Percentiles rank a stretch among this genome's conserved stretches.
Conservation (phyloP, 2,329 filamentous ascomycete species). For the Xylariaceae sp. region DNA sequence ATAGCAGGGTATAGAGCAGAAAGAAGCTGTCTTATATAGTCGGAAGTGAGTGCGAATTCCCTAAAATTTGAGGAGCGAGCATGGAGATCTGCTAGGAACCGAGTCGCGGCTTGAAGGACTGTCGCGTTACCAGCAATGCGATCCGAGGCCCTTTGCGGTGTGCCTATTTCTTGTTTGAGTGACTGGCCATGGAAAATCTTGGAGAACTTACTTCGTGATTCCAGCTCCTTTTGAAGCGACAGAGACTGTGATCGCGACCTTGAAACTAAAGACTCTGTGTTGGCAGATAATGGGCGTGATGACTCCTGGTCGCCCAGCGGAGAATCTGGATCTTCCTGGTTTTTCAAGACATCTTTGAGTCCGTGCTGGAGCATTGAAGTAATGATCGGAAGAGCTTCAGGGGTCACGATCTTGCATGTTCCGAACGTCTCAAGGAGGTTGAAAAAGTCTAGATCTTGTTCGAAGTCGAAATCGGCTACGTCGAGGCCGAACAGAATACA, state of each 20-base stretch:
- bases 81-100: slow-evolving; percentile 75
- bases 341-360: slow-evolving; percentile 62
- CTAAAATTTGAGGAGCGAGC: slow-evolving; percentile 70
- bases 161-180: slow-evolving; percentile 30
- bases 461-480: slow-evolving; percentile 67
- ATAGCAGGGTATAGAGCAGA: slow-evolving; percentile 80
- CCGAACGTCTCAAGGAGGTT: slow-evolving; percentile 71
- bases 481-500: slow-evolving; percentile 83
- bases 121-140: slow-evolving; percentile 53
- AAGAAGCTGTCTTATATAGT: slow-evolving; percentile 75
- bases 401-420: slow-evolving; percentile 62
- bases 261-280: slow-evolving; percentile 23
- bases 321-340: slow-evolving; percentile 56
- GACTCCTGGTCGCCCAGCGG: slow-evolving; percentile 34
- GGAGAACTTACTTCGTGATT: slow-evolving; percentile 45
- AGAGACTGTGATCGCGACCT: slow-evolving; percentile 55
- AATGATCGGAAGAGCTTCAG: slow-evolving; percentile 75
- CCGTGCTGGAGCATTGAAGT: slow-evolving; percentile 84
- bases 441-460: slow-evolving; percentile 67
- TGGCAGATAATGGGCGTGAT: slow-evolving; percentile 21
- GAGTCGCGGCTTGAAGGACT: slow-evolving; percentile 69
- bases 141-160: slow-evolving; percentile 41
- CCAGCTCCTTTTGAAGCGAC: slow-evolving; percentile 58
- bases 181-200: background rate
- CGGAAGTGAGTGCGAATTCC: slow-evolving; percentile 74